These are phyloP conservation scores for Neonectria ditissima DNA, from an alignment of 2,329 filamentous ascomycete genomes.

Conservation along the genomic window DNA sequence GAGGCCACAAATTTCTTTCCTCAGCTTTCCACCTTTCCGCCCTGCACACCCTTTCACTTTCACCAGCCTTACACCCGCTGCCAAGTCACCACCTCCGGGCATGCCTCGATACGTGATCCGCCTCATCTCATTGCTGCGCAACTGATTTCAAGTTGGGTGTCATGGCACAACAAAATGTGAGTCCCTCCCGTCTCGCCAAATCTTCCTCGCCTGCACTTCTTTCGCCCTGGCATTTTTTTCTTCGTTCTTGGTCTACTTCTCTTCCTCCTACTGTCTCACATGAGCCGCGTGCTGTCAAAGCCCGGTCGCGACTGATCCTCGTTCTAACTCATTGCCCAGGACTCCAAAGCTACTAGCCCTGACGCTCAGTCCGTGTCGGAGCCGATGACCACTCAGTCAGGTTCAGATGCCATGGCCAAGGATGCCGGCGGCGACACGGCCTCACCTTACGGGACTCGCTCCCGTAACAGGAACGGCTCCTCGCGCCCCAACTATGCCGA, in stretches of 20 bases:
- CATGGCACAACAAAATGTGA: slow-evolving; percentile 57
- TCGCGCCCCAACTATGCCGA: slow-evolving; percentile 95
- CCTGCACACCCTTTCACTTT: slow-evolving; percentile 35
- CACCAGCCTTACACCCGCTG: slow-evolving; percentile 34
- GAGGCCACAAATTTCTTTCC: slow-evolving; percentile 11
- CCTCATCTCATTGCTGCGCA: slow-evolving; percentile 50
- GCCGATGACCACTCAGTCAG: slow-evolving; percentile 62
- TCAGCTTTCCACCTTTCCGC: slow-evolving; percentile 22
- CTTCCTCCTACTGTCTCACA: slow-evolving; percentile 26
- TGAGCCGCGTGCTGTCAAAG: slow-evolving; percentile 30
- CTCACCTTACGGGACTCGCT: slow-evolving; percentile 90
- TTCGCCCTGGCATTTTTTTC: slow-evolving; percentile 29
- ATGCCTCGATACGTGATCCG: slow-evolving; percentile 49
- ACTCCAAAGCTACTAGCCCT: slow-evolving; percentile 50
- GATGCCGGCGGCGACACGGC: slow-evolving; percentile 65
- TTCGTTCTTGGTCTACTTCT: too few relatives aligned
- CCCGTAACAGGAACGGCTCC: slow-evolving; percentile 84
- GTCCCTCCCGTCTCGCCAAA: slow-evolving; percentile 30
- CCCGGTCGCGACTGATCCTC: slow-evolving; percentile 37
- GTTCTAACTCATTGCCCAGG: slow-evolving; percentile 46
- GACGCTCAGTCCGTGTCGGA: slow-evolving; percentile 50
- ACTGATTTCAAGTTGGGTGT: slow-evolving; percentile 49
- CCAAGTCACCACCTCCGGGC: slow-evolving; percentile 44
- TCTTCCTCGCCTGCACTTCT: slow-evolving; percentile 37
- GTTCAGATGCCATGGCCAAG: slow-evolving; percentile 60